These are phyloP conservation scores for Silene noctiflora DNA, from an alignment of 179 eudicot species.

Conservation along the genomic window DNA sequence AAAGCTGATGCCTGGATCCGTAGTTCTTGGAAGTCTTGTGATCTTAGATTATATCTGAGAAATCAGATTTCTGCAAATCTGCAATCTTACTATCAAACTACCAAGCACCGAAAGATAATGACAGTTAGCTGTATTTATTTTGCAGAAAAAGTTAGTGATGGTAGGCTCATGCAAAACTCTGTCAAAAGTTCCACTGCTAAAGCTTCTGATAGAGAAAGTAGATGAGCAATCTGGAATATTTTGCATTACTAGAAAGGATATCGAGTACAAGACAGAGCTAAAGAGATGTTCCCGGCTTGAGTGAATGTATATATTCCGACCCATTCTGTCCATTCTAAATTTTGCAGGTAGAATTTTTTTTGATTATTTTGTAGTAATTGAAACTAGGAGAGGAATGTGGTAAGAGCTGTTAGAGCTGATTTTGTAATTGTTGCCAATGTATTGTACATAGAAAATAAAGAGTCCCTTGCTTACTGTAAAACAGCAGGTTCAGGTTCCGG, in stretches of 20 bases:
- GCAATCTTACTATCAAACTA: neutral
- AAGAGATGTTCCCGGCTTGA: conserved; percentile 62
- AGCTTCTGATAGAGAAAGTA: conserved; percentile 84
- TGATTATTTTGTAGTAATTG: neutral
- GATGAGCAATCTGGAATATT: conserved; percentile 66
- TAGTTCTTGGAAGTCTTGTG: neutral
- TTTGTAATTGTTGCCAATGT: neutral
- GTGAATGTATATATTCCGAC: conserved; percentile 23
- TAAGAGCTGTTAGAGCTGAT: neutral
- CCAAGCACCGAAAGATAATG: neutral
- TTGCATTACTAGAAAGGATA: conserved; percentile 54
- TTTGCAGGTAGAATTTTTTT: neutral
- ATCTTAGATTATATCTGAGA: too few relatives aligned
- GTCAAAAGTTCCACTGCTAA: conserved; percentile 74
- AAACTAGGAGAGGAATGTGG: neutral
- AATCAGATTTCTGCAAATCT: neutral
- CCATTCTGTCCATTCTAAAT: conserved; percentile 12
- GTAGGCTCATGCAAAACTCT: conserved; percentile 87
- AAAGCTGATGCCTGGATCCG: neutral
- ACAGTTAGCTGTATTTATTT: neutral
- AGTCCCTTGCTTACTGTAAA: neutral
- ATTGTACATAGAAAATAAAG: conserved; percentile 10
- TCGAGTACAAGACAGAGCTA: conserved; percentile 43
- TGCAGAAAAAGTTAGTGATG: conserved; percentile 93
- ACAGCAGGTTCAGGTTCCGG: neutral